phyloP scores from a whole-genome alignment of 2,329 filamentous ascomycete genomes.

The Exophiala phaeomuriformis region DNA sequence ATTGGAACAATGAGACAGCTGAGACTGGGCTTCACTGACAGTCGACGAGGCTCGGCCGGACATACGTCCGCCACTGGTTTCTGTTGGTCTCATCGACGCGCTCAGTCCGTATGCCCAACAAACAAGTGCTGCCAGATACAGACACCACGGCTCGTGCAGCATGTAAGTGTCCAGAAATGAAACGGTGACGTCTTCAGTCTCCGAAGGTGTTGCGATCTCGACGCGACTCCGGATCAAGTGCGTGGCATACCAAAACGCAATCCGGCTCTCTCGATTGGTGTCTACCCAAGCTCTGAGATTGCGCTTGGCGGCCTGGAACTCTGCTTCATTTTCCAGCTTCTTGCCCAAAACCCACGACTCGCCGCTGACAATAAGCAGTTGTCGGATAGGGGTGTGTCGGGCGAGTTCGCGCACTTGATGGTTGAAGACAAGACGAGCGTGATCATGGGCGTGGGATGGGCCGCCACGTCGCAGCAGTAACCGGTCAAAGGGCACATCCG shows the following conservation, averaged over 20 bases:
- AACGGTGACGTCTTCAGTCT: slow-evolving; percentile 1
- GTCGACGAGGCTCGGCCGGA: slow-evolving; percentile 13
- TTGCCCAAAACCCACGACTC: slow-evolving; percentile 35
- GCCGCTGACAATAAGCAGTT: slow-evolving; percentile 32
- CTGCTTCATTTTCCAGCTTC: slow-evolving; percentile 31
- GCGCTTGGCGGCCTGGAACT: slow-evolving; percentile 30
- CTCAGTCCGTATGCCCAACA: slow-evolving; percentile 32
- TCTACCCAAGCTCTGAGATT: slow-evolving; percentile 30
- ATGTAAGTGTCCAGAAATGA: slow-evolving; percentile 25
- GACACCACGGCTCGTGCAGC: slow-evolving; percentile 32
- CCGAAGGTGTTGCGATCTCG: slow-evolving; percentile 6
- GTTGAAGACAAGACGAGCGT: slow-evolving; percentile 26
- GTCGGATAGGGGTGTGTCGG: slow-evolving; percentile 30
- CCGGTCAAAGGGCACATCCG: slow-evolving; percentile 4
- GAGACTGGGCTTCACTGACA: slow-evolving; percentile 16
- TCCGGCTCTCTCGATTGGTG: slow-evolving; percentile 26
- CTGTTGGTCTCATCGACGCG: slow-evolving; percentile 8
- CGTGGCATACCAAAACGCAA: slow-evolving; percentile 32
- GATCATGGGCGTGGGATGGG: slow-evolving; percentile 5
- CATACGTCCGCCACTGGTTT: slow-evolving; percentile 5
- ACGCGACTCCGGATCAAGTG: slow-evolving; percentile 23
- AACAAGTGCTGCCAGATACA: slow-evolving; percentile 32
- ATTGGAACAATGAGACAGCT: slow-evolving; percentile 15
- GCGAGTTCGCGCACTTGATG: slow-evolving; percentile 31
- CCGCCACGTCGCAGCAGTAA: slow-evolving; percentile 5